Evolutionary conservation across 208 protist genomes (phyloP).

Genomic region (Acanthamoeba triangularis): DNA sequence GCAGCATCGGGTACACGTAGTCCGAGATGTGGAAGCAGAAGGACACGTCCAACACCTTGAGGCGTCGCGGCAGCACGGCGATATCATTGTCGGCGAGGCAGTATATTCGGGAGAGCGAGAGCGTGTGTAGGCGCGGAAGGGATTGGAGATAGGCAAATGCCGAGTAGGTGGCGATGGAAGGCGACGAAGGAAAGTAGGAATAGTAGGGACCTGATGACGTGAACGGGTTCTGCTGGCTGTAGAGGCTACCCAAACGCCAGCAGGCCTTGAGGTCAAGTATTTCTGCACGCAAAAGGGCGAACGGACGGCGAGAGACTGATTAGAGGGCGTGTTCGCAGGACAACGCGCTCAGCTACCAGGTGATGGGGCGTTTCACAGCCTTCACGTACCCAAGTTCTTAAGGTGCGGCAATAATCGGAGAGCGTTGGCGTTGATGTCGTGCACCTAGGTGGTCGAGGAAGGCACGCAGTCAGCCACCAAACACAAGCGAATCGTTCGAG

Average conservation of each 20-base stretch:
- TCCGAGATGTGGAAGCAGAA: conserved; percentile 54
- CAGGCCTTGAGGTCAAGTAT: conserved; percentile 13
- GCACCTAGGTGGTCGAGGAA: not conserved
- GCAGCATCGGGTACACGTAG: not conserved
- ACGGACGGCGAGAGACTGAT: not conserved
- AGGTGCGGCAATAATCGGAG: not conserved
- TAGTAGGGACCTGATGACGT: conserved; percentile 32
- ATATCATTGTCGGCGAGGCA: not conserved
- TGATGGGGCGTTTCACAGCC: not conserved
- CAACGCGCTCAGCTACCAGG: no score
- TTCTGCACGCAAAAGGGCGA: not conserved
- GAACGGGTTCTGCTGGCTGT: conserved; percentile 52
- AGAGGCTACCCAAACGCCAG: not conserved
- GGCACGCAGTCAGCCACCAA: not conserved
- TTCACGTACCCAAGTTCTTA: not conserved
- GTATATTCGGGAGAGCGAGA: conserved; percentile 19
- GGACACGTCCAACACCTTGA: conserved; percentile 10
- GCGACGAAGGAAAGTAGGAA: conserved; percentile 25
- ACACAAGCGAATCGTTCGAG: not conserved
- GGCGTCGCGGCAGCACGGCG: not conserved
- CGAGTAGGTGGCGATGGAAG: conserved; percentile 3
- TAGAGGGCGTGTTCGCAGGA: not conserved
- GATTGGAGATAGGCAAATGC: conserved; percentile 1
- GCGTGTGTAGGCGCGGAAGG: conserved; percentile 9
- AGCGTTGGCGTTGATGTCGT: conserved; percentile 40